Base-by-base conservation (phyloP, 2,329 filamentous ascomycete genomes). In the Hymenotorrendiella dingleyae region DNA sequence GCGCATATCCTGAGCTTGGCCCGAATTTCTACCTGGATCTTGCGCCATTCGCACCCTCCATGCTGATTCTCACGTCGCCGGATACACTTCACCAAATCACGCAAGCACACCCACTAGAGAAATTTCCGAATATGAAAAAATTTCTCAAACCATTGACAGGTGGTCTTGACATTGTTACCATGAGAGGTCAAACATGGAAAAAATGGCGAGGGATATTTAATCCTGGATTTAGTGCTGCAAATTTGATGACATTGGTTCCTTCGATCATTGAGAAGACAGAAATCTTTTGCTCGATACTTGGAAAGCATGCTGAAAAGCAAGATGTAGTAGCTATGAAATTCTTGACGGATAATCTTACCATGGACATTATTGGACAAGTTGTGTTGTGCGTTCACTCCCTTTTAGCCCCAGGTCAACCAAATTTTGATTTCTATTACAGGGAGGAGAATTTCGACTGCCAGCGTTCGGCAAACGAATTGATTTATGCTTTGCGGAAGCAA, bases 141-240 rank as follows among this genome's bases (percentile, higher is more conserved):
- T 47, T 36, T 38, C 21, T 47, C 3, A 9, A 36, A 14, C 36
- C 36, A 7, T 17, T 48, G 9, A 40, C 35, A 3, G 42, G 42
- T 7, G 41, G 35, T 11, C 16, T 27, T 16, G 44, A 43, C 26
- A 30, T 48, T 2, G 34, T 48, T 9, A 39, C 33, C 3, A 38
- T 40, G 35, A 34, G 32, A 14, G 49, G 49, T 34, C 21, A 26
- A 11, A 29, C 39, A 12, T 50, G 50, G 50, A 48, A 42, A 28
- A 42, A 36, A 20, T 36, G 39, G 30, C 37, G 50, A 17, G 33
- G 33, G 6, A 34, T 47, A n/a, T 50, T 50, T 20, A 46, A 45
- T 34, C 43, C 45, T 10, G 50, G 42, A 10, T 53, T 53, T 36
- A 21, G 28, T 4, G 29, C 35, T 4, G 21, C 11, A 6, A 33